Evolutionary conservation across 108 stramenopile genomes (phyloP).

Genomic region (Pseudonitzschia pungens): DNA sequence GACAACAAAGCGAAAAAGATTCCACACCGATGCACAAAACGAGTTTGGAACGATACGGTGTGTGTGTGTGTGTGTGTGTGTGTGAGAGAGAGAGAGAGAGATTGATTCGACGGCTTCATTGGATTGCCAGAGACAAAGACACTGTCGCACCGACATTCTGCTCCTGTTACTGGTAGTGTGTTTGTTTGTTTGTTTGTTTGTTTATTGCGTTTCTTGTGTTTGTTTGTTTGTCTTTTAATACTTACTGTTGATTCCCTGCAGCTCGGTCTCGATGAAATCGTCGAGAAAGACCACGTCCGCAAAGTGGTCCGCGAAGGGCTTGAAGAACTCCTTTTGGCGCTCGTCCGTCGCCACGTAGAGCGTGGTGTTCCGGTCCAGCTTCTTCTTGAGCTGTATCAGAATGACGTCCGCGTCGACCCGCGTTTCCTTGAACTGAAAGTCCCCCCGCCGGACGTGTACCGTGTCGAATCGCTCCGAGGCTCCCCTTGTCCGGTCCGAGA

Average conservation of each 20-base stretch:
- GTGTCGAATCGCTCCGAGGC: conserved; percentile 26
- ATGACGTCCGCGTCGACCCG: conserved; percentile 49
- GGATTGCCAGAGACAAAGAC: too few relatives aligned
- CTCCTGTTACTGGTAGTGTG: too few relatives aligned
- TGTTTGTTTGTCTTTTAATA: too few relatives aligned
- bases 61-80: too few relatives aligned
- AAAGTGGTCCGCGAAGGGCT: conserved; percentile 57
- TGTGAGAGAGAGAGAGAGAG: too few relatives aligned
- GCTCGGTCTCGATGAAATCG: conserved; percentile 47
- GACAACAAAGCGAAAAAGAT: not conserved
- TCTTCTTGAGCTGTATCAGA: conserved; percentile 36
- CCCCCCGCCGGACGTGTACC: conserved; percentile 72
- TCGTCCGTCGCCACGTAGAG: conserved; percentile 87
- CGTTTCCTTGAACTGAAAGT: conserved; percentile 65
- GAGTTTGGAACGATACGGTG: too few relatives aligned
- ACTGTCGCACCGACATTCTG: too few relatives aligned
- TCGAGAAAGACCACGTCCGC: conserved; percentile 63
- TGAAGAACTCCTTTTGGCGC: conserved; percentile 69
- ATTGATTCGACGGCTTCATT: too few relatives aligned
- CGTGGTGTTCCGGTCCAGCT: conserved; percentile 38
- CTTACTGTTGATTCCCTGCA: conserved; percentile 44
- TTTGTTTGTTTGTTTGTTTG: too few relatives aligned
- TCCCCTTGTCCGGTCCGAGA: conserved; percentile 25
- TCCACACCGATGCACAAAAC: not conserved
- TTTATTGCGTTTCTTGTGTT: too few relatives aligned